Evolutionary conservation across 768 basidiomycete genomes (phyloP), one percentile per base, ranked within the genome.

Genomic region (Gymnopilus junonius): DNA sequence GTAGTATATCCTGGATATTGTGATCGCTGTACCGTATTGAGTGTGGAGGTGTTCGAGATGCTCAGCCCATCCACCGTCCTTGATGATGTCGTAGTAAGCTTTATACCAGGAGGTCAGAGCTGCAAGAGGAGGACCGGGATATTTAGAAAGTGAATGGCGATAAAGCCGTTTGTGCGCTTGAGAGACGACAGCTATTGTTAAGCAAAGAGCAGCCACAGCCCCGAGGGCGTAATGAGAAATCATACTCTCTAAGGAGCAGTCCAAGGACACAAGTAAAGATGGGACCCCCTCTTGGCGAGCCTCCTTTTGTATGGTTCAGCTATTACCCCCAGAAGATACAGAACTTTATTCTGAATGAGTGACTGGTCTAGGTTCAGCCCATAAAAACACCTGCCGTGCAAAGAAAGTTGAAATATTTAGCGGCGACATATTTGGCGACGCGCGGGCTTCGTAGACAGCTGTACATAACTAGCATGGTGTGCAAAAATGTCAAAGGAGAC

Each of bases 31-130:
- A 80, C 81, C 81, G 50, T 82, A 80, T 58, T 32, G 66, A 8
- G 68, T 65, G 59, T 82, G 81, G 14, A 82, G 71, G 11, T 64
- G 48, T 11, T 76, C 70, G 3, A 81, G 71, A 25, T 81, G 71
- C 25, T 77, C 73, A 5, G 74, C 58, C 76, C 77, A 76, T 17
- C 73, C 74, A n/a, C 78, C 78, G 57, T 78, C 77, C 64, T 71
- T 71, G 48, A 78, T 48, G 25, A 78, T 75, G 56, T 77, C 76
- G 58, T 67, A 78, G 58, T 74, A 78, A 1, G 74, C 75, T 55
- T 69, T 70, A 54, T 79, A 78, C 68, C 74, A 75, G 17, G 62
- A 43, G 11, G 76, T 76, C 23, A 73, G 46, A 23, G 77, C 77
- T 15, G 77, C 78, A 10, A 78, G 66, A 12, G 40, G 55, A 3